Percentiles rank a stretch among this genome's conserved stretches.
Conservation (phyloP, 108 stramenopile genomes). For the Nitzschia putrida region DNA sequence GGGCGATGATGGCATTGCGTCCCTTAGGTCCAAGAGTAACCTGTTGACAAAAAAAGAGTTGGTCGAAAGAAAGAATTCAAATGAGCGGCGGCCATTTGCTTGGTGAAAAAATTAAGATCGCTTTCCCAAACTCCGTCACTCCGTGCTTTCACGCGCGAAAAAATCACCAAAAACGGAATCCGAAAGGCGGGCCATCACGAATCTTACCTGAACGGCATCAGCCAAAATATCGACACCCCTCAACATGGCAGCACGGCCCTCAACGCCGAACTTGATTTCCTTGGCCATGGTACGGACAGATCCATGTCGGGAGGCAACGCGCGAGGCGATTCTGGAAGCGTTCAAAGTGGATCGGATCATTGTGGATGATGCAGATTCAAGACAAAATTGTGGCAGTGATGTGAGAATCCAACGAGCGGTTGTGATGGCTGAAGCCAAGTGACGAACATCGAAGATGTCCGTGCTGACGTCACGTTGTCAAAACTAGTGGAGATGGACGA, state of each 20-base stretch:
- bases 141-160: not conserved
- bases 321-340: constrained; percentile 13
- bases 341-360: constrained; percentile 41
- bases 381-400: constrained; percentile 2
- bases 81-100: not conserved
- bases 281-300: constrained; percentile 75
- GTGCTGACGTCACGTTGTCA: not conserved
- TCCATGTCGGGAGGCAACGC: constrained; percentile 21
- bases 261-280: constrained; percentile 91
- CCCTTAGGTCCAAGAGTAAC: constrained; percentile 99
- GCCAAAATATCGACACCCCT: constrained; percentile 93
- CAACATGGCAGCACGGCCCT: constrained; percentile 96
- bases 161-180: not conserved
- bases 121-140: not conserved
- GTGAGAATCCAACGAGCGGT: constrained; percentile 1
- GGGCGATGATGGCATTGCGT: constrained; percentile 98
- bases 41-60: constrained; percentile 33
- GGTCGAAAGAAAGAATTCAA: not conserved
- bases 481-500: too few relatives aligned
- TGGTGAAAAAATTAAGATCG: not conserved
- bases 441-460: constrained; percentile 1
- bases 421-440: not conserved
- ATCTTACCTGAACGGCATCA: constrained; percentile 96
- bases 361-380: constrained; percentile 3
- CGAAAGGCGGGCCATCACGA: not conserved